phyloP scores from a whole-genome alignment of 495 filamentous ascomycete genomes.

The Penicillium roqueforti region DNA sequence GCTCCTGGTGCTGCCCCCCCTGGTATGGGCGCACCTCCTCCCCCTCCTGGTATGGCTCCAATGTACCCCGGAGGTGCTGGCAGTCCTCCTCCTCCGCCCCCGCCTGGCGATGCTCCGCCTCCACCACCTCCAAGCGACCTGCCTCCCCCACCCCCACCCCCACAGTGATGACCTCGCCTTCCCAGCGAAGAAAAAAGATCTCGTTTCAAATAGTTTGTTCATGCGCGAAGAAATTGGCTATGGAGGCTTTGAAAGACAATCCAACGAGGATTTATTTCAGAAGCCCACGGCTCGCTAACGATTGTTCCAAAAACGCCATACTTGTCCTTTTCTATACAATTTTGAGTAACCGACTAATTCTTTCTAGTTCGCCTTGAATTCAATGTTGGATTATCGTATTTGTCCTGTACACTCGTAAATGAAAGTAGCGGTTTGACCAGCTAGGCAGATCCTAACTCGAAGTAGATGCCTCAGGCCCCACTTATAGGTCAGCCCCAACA shows the following conservation, averaged over 20 bases:
- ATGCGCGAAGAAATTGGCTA: neutral
- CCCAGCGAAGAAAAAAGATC: neutral
- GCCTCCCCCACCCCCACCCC: constrained; percentile 67
- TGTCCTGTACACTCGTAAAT: neutral
- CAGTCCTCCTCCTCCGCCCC: constrained; percentile 50
- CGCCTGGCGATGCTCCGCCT: constrained; percentile 60
- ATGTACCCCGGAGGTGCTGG: constrained; percentile 56
- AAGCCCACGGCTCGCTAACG: neutral
- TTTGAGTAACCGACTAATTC: neutral
- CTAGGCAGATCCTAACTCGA: too few species aligned
- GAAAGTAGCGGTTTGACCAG: neutral
- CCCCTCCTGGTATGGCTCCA: constrained; percentile 65
- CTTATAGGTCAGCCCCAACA: constrained; percentile 7
- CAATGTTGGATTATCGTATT: neutral
- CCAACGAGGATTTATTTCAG: neutral
- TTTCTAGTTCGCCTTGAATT: neutral
- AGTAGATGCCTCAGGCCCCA: constrained; percentile 17
- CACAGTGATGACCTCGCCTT: constrained; percentile 8
- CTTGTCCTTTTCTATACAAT: neutral
- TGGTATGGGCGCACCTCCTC: constrained; percentile 59
- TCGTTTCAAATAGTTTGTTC: neutral
- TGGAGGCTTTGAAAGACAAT: neutral
- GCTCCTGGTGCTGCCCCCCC: constrained; percentile 47
- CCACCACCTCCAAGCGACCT: constrained; percentile 64
- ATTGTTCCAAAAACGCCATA: neutral